phyloP scores from a whole-genome alignment of 1,284 basidiomycete genomes.

The Puccinia coronata region DNA sequence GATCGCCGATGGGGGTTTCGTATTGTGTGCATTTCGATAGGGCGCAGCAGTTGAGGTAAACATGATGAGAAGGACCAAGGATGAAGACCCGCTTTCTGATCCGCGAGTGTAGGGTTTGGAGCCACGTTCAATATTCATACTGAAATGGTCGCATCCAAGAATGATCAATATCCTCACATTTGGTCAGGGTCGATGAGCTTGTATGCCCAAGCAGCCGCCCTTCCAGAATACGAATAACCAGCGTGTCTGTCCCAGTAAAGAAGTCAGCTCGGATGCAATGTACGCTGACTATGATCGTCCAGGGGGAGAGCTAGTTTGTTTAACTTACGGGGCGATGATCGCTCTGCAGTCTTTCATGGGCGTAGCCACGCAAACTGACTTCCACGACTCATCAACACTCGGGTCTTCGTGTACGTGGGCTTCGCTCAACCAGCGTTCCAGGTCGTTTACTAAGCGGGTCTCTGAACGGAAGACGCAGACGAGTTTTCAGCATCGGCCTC shows the following conservation, averaged over 20 bases:
- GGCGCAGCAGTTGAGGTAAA: constrained; percentile 83
- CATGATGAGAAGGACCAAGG: constrained; percentile 92
- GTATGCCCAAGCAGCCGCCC: constrained; percentile 94
- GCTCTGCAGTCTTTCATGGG: constrained; percentile 81
- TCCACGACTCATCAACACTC: constrained; percentile 58
- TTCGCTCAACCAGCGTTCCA: constrained; percentile 67
- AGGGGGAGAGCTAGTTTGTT: neutral
- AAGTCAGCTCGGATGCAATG: constrained; percentile 38
- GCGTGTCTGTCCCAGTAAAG: constrained; percentile 72
- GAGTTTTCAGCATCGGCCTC: neutral
- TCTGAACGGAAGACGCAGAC: constrained; percentile 61
- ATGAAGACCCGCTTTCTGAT: constrained; percentile 84
- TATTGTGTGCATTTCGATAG: constrained; percentile 75
- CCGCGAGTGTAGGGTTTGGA: neutral
- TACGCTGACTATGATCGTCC: neutral
- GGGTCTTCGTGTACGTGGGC: constrained; percentile 61
- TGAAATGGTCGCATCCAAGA: neutral
- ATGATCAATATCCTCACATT: constrained; percentile 66
- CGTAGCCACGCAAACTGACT: constrained; percentile 62
- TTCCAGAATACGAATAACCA: constrained; percentile 91
- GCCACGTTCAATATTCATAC: neutral
- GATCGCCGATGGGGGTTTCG: constrained; percentile 79
- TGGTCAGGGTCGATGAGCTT: constrained; percentile 75
- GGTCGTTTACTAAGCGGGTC: constrained; percentile 66
- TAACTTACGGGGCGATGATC: constrained; percentile 86